Base-by-base conservation (phyloP, 139 green algal genomes). In the Raphidocelis subcapitata region DNA sequence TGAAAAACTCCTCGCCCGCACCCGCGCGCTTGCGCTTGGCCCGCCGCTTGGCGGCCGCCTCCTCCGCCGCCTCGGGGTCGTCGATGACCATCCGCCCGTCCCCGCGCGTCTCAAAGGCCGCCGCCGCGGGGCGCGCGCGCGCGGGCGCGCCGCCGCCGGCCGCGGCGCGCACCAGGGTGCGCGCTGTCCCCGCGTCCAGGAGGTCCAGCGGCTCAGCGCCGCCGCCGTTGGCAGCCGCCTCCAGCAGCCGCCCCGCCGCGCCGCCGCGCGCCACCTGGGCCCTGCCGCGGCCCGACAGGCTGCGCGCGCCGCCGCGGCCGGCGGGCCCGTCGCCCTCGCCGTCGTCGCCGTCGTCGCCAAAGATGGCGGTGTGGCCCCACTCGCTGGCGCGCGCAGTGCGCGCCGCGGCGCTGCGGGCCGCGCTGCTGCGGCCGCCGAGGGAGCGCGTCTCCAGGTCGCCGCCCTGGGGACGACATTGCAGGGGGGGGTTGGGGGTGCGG, bases 171-270 rank as follows among this genome's bases (percentile, higher is more conserved):
- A 85, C 73, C 23, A 92, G 62, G 64, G 84, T 57, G 12, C 92
- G 77, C 1, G 89, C 84, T 8, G 83, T 79, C 2, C 67, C 67
- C 1, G 80, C 62, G 31, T 97, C 91, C 71, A 99, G 78, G 54
- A 99, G 79, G 72, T 99, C 86, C 62, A 96, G 69, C 1, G 92
- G 90, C 26, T 98, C 92, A 3, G 57, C 84, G 3, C 71, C 82
- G 1, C 61, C 75, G 60, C 69, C 52, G 49, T 61, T n/a, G n/a
- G n/a, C n/a, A n/a, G n/a, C n/a, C n/a, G n/a, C 71, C 41, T 73
- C 33, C 29, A 56, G 63, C 55, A 84, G 69, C 21, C 76, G 65
- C 33, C 57, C 64, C 18, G 74, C 67, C 28, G 69, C 76, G 15
- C 23, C 14, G 24, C 29, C 36, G 31, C 37, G 46, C 44, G 52